These are phyloP conservation scores for Didymella sp. DNA, from an alignment of 2,329 filamentous ascomycete genomes.

Conservation along the genomic window DNA sequence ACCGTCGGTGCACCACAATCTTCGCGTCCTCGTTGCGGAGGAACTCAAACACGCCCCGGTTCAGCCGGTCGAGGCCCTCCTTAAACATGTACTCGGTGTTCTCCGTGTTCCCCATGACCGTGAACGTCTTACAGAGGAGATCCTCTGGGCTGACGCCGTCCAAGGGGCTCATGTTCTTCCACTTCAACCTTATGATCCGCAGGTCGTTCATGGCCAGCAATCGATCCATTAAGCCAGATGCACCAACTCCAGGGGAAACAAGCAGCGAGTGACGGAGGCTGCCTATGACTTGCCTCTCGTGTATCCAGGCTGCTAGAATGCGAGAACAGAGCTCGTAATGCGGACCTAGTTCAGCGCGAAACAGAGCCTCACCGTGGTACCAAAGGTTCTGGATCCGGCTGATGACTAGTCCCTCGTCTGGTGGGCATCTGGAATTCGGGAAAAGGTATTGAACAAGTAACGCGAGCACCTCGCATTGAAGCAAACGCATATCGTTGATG, in stretches of 20 bases:
- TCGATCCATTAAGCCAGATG: constrained; percentile 40
- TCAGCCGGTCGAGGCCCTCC: constrained; percentile 40
- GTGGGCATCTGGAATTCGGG: constrained; percentile 30
- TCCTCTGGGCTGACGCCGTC: constrained; percentile 45
- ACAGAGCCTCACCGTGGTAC: constrained; percentile 35
- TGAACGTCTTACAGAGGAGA: constrained; percentile 42
- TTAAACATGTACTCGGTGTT: constrained; percentile 46
- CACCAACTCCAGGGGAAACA: constrained; percentile 32
- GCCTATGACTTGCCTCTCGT: constrained; percentile 41
- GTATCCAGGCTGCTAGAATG: constrained; percentile 42
- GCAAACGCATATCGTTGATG: constrained; percentile 31
- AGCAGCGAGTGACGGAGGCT: constrained; percentile 35
- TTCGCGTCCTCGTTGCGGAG: constrained; percentile 41
- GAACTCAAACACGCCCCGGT: constrained; percentile 42
- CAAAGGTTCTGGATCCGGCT: constrained; percentile 39
- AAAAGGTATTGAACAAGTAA: constrained; percentile 42
- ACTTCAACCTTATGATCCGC: constrained; percentile 44
- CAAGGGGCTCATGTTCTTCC: constrained; percentile 47
- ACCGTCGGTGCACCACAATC: constrained; percentile 41
- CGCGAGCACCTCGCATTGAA: constrained; percentile 45
- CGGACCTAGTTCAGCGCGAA: constrained; percentile 34
- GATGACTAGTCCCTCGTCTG: constrained; percentile 37
- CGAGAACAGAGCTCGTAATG: constrained; percentile 39
- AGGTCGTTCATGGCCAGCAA: constrained; percentile 47
- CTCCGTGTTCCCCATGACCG: constrained; percentile 44